Percentiles rank a stretch among this genome's conserved stretches.
phyloP scores from a whole-genome alignment of 1,139 yeast species.

The Hyphopichia burtonii region DNA sequence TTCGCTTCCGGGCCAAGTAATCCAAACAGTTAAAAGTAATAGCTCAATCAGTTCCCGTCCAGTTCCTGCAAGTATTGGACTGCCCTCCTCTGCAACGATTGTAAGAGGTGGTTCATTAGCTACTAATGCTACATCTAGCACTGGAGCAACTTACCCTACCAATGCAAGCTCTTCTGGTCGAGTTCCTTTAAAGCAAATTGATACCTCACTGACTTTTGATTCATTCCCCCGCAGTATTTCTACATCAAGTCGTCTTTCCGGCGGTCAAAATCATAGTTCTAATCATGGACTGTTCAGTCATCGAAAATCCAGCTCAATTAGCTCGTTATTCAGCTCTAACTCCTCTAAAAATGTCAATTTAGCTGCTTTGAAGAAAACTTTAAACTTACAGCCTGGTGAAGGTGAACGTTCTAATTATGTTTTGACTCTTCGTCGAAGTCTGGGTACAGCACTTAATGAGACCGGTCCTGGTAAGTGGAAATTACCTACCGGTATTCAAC shows the following conservation, averaged over 20 bases:
- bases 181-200: conserved; percentile 2
- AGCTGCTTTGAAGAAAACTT: conserved; percentile 35
- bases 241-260: conserved; percentile 1
- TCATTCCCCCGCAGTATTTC: conserved; percentile 2
- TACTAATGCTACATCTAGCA: conserved; percentile 12
- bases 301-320: conserved; percentile 32
- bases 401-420: conserved; percentile 59
- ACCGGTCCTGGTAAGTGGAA: conserved; percentile 58
- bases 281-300: conserved; percentile 8
- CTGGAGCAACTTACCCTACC: conserved; percentile 8
- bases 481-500: conserved; percentile 64
- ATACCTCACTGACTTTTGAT: conserved; percentile 1
- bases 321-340: conserved; percentile 35
- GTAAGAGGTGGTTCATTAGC: conserved; percentile 3
- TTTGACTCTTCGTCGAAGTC: conserved; percentile 46
- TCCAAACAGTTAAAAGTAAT: conserved; percentile 1
- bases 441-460: conserved; percentile 58
- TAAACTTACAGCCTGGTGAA: conserved; percentile 46
- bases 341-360: conserved; percentile 40
- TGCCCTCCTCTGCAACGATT: background rate
- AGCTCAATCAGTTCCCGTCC: conserved; percentile 1
- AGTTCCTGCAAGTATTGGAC: background rate
- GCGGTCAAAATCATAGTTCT: background rate
- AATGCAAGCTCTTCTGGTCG: conserved; percentile 9
- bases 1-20: background rate